These are phyloP conservation scores for Gyromitra esculenta DNA, from an alignment of 2,329 filamentous ascomycete species.

Conservation along the genomic window DNA sequence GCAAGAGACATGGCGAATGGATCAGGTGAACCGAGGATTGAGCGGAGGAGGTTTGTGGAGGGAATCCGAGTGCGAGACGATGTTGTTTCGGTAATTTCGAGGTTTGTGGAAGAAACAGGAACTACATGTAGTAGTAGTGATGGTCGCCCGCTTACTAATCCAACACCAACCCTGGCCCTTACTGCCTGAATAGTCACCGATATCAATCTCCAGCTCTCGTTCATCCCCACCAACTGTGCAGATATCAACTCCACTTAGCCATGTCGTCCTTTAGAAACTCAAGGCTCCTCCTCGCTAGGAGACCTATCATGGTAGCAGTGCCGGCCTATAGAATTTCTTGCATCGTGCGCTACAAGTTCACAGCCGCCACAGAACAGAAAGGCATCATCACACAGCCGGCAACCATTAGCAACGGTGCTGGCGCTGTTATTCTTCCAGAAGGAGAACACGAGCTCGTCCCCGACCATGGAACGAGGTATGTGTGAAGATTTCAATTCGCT, in stretches of 20 bases:
- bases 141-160: constrained; percentile 39
- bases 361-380: constrained; percentile 26
- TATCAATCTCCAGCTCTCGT: constrained; percentile 15
- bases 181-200: constrained; percentile 7
- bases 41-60: constrained; percentile 15
- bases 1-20: constrained; percentile 86
- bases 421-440: constrained; percentile 12
- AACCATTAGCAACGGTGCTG: not conserved
- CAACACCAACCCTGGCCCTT: constrained; percentile 12
- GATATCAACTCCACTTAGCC: constrained; percentile 1
- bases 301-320: constrained; percentile 14
- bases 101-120: constrained; percentile 38
- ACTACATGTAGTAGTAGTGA: constrained; percentile 9
- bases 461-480: constrained; percentile 43
- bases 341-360: constrained; percentile 23
- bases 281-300: constrained; percentile 36
- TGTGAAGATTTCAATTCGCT: not conserved
- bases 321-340: constrained; percentile 4
- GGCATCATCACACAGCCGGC: constrained; percentile 14
- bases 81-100: constrained; percentile 38
- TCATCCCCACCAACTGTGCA: not conserved
- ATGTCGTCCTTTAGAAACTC: constrained; percentile 41
- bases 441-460: constrained; percentile 20
- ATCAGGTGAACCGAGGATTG: constrained; percentile 8
- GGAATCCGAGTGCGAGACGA: constrained; percentile 20